Evolutionary conservation across 2,329 filamentous ascomycete genomes (phyloP), one percentile per base, ranked within the genome.

Genomic region (Penicillium brevicompactum): DNA sequence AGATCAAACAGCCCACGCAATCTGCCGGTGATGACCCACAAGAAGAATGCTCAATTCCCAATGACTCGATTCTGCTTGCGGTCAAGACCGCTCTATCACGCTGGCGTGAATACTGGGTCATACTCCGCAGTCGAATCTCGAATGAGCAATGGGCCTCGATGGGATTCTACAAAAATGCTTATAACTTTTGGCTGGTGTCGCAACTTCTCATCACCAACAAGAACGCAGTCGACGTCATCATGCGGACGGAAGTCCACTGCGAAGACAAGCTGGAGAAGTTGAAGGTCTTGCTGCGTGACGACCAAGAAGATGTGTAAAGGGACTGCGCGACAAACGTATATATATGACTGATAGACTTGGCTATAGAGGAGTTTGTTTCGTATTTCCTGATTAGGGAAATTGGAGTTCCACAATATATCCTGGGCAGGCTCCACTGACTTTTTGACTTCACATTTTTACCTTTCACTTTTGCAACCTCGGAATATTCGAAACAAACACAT

Each of bases 231-330:
- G 74, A 77, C 50, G 72, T 77, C 13, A 69, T 76, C 9, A 76
- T 76, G 68, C 66, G 65, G 44, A 76, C 76, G 73, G 75, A 76
- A 46, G 72, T 77, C n/a, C 74, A 73, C 49, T 77, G 75, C 34
- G 74, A 76, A 47, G 75, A 77, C 59, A 76, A 76, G 51, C 55
- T 77, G 38, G 67, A 73, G 46, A 74, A 75, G 52, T 59, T 77
- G 48, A 76, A 74, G 38, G 74, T 76, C 4, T 56, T 77, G 31
- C 59, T 76, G 16, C 61, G 67, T 45, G 72, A 75, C 49, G 73
- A 76, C 21, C 66, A 56, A 45, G 53, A 61, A 24, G 53, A 62
- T 34, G n/a, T 46, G n/a, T 50, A 40, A 32, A 27, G 27, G 42
- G 0, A 5, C 22, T 24, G 22, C 13, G n/a, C 6, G 13, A 14